These are phyloP conservation scores for Rhizophora apiculata DNA, from an alignment of 345 rosid genomes.

Conservation along the genomic window DNA sequence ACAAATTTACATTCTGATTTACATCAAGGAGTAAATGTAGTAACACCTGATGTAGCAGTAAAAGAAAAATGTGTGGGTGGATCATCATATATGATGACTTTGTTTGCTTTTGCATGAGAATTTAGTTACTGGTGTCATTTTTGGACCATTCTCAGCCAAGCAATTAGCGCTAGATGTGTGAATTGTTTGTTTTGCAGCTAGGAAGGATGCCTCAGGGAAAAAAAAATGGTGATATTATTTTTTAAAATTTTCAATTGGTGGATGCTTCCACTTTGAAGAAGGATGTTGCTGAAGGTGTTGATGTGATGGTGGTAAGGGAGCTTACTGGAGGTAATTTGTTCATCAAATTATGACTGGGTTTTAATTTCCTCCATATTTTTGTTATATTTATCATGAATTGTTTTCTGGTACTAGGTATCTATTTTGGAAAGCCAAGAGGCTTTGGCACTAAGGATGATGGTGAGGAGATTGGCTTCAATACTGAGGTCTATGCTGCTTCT, in stretches of 20 bases:
- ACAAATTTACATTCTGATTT: too few species aligned
- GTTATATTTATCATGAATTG: not conserved
- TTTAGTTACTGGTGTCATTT: too few species aligned
- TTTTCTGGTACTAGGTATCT: slow-evolving; percentile 56
- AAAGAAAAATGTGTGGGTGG: too few species aligned
- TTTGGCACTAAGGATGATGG: slow-evolving; percentile 65
- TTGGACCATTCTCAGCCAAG: too few species aligned
- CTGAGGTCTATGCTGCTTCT: slow-evolving; percentile 81
- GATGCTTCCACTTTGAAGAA: slow-evolving; percentile 94
- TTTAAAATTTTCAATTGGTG: slow-evolving; percentile 50
- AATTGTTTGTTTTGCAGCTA: too few species aligned
- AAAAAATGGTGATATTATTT: not conserved
- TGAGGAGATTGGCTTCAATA: slow-evolving; percentile 83
- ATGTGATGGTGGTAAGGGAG: slow-evolving; percentile 96
- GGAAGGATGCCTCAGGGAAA: too few species aligned
- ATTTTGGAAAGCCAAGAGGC: slow-evolving; percentile 92
- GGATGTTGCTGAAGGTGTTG: slow-evolving; percentile 96
- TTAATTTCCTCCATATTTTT: slow-evolving; percentile 1
- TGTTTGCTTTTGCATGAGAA: too few species aligned
- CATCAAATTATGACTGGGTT: not conserved
- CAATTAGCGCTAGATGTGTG: too few species aligned
- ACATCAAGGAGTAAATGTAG: too few species aligned
- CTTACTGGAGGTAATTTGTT: slow-evolving; percentile 83
- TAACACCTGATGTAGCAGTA: too few species aligned
- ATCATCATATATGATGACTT: too few species aligned